These are phyloP conservation scores for Lachancea nothofagi DNA, from an alignment of 805 yeast species.

Conservation along the genomic window DNA sequence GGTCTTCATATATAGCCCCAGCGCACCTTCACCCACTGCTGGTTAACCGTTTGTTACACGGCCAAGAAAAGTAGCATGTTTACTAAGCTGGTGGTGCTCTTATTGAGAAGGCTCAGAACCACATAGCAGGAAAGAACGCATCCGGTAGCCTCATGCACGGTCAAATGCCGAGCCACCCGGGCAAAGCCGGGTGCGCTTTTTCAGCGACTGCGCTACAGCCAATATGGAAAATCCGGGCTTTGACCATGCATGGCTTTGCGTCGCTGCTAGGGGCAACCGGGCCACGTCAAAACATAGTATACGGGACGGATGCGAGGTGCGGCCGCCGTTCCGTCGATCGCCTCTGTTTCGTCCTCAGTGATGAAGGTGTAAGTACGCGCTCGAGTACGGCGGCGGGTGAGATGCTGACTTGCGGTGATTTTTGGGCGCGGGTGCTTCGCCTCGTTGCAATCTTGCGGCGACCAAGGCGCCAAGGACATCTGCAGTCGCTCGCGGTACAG, in stretches of 20 bases:
- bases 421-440: slow-evolving; percentile 7
- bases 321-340: neutral
- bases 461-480: slow-evolving; percentile 19
- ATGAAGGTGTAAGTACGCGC: neutral
- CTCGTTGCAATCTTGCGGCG: slow-evolving; percentile 18
- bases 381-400: neutral
- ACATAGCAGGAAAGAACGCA: too few relatives aligned
- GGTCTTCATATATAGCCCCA: too few relatives aligned
- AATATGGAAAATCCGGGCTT: neutral
- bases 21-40: too few relatives aligned
- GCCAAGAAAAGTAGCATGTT: too few relatives aligned
- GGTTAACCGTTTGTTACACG: too few relatives aligned
- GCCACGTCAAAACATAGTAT: slow-evolving; percentile 11
- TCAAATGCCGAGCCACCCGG: too few relatives aligned
- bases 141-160: too few relatives aligned
- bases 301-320: slow-evolving; percentile 7
- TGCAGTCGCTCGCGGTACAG: slow-evolving; percentile 20
- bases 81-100: too few relatives aligned
- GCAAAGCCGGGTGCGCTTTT: too few relatives aligned
- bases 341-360: neutral
- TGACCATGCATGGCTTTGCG: neutral
- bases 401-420: too few relatives aligned
- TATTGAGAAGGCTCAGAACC: too few relatives aligned
- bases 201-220: neutral
- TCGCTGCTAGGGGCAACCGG: neutral